Conservation (phyloP, 2,329 filamentous ascomycete species). For the Nemania abortiva region DNA sequence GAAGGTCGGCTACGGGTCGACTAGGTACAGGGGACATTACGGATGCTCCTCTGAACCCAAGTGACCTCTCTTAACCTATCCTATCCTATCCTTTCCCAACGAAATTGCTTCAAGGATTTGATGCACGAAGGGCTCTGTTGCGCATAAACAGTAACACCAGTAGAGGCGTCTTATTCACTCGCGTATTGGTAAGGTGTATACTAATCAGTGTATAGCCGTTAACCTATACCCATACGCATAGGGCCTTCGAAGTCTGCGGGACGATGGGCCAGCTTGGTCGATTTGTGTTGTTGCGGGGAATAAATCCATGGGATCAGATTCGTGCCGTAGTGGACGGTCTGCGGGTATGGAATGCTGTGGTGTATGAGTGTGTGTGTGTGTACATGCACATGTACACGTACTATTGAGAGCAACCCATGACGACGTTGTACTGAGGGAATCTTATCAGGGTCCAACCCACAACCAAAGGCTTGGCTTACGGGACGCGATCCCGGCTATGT, state of each 20-base stretch:
- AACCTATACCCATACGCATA: background rate
- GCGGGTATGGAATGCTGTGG: slow-evolving; percentile 18
- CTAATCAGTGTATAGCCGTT: background rate
- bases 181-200: slow-evolving; percentile 4
- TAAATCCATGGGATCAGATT: slow-evolving; percentile 28
- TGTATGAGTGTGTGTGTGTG: background rate
- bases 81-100: background rate
- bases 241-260: slow-evolving; percentile 18
- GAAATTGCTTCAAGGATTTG: slow-evolving; percentile 21
- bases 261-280: slow-evolving; percentile 30
- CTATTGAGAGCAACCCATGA: slow-evolving; percentile 34
- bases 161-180: slow-evolving; percentile 12
- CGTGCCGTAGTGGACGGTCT: slow-evolving; percentile 23
- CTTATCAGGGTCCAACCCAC: slow-evolving; percentile 32
- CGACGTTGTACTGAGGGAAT: slow-evolving; percentile 30
- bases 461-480: slow-evolving; percentile 36
- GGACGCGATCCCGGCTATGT: slow-evolving; percentile 31
- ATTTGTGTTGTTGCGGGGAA: slow-evolving; percentile 1
- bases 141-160: slow-evolving; percentile 24
- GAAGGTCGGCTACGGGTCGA: background rate
- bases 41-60: slow-evolving; percentile 10
- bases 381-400: slow-evolving; percentile 24
- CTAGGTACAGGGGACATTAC: slow-evolving; percentile 3
- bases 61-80: slow-evolving; percentile 17
- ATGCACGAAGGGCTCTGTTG: slow-evolving; percentile 30